phyloP scores from a whole-genome alignment of 108 stramenopile species.

The Cyclotella atomus region DNA sequence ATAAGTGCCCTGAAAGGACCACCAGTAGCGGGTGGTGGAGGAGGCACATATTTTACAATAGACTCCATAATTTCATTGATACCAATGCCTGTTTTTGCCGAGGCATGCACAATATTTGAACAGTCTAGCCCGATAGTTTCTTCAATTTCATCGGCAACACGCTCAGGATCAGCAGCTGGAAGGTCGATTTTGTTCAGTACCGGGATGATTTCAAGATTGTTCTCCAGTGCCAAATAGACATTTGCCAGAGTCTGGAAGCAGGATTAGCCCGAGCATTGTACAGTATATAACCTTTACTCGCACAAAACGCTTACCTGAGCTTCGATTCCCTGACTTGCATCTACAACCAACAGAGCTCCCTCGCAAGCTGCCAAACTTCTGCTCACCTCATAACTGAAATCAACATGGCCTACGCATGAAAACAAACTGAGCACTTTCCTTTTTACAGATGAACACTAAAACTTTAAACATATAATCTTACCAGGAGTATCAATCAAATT shows the following conservation, averaged over 20 bases:
- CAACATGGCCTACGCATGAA: conserved; percentile 79
- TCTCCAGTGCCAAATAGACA: conserved; percentile 96
- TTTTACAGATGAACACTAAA: neutral
- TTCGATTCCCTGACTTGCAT: conserved; percentile 98
- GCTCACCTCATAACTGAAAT: conserved; percentile 97
- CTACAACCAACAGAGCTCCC: conserved; percentile 98
- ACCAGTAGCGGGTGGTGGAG: conserved; percentile 72
- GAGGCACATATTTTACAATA: conserved; percentile 89
- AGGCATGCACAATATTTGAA: conserved; percentile 82
- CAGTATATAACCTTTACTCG: too few species aligned
- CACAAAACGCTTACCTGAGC: conserved; percentile 78
- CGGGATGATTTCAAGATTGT: conserved; percentile 97
- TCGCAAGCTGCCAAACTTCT: conserved; percentile 98
- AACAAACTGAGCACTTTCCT: neutral
- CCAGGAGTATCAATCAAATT: conserved; percentile 92
- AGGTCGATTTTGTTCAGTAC: conserved; percentile 99
- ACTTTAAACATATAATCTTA: too few species aligned
- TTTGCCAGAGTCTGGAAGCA: conserved; percentile 99
- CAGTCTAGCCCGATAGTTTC: conserved; percentile 94
- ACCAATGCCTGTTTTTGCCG: conserved; percentile 93
- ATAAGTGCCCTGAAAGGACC: conserved; percentile 90
- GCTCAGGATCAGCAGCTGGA: conserved; percentile 97
- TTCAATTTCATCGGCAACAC: conserved; percentile 93
- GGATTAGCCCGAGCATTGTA: too few species aligned
- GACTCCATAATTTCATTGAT: conserved; percentile 95